Conservation (phyloP, 73 alveolate genomes). For the Paramecium pentaurelia region DNA sequence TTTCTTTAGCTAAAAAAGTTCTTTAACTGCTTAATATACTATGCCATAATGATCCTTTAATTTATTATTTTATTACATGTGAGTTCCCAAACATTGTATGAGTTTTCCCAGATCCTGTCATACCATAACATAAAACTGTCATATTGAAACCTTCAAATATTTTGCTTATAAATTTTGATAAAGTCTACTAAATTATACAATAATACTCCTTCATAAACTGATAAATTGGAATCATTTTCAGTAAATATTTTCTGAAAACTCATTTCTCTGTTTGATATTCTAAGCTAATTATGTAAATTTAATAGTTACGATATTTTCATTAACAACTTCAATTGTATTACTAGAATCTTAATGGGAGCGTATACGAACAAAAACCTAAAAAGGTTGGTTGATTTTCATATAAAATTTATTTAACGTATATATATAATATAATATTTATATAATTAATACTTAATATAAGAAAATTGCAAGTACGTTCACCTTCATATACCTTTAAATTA, state of each 20-base stretch:
- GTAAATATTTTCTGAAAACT: not conserved
- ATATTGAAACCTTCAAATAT: slow-evolving; percentile 54
- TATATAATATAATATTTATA: not conserved
- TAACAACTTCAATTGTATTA: not conserved
- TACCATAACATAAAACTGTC: slow-evolving; percentile 63
- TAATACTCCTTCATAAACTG: not conserved
- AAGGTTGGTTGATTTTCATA: slow-evolving; percentile 10
- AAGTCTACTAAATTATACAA: not conserved
- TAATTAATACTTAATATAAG: not conserved
- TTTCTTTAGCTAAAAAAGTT: slow-evolving; percentile 1
- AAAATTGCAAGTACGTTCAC: not conserved
- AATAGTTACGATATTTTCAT: not conserved
- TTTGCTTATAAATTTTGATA: not conserved
- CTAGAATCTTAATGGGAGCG: not conserved
- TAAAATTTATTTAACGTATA: not conserved
- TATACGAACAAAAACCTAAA: slow-evolving; percentile 11
- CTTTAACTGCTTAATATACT: slow-evolving; percentile 34
- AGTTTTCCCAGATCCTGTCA: slow-evolving; percentile 71
- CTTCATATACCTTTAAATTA: not conserved
- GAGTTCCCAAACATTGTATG: slow-evolving; percentile 70
- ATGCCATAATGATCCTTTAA: slow-evolving; percentile 41
- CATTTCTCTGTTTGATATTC: not conserved
- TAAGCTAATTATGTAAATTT: not conserved
- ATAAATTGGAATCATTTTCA: not conserved
- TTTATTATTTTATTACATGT: slow-evolving; percentile 25